Evolutionary conservation across 345 rosid genomes (phyloP).

Genomic region (Noccaea caerulescens): DNA sequence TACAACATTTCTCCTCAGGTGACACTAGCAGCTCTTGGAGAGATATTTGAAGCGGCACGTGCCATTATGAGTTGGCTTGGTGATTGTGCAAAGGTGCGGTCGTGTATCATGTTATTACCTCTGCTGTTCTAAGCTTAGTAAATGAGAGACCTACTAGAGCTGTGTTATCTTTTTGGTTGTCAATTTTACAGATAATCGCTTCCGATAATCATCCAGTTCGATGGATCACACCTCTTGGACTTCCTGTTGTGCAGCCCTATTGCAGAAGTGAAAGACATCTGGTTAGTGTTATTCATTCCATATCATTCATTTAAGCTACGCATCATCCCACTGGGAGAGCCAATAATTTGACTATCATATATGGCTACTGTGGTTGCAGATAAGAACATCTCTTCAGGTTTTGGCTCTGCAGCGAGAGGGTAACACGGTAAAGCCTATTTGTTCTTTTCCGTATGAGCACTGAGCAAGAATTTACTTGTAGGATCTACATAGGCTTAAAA

Average conservation of each 20-base stretch:
- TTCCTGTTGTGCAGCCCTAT: slow-evolving; percentile 97
- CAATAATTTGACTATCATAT: slow-evolving; percentile 7
- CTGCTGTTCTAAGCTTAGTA: background rate
- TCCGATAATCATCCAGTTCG: slow-evolving; percentile 81
- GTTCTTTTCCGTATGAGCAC: background rate
- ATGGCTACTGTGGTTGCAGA: slow-evolving; percentile 56
- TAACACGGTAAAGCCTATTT: slow-evolving; percentile 58
- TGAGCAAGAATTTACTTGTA: slow-evolving; percentile 21
- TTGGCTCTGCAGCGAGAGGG: slow-evolving; percentile 90
- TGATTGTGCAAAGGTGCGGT: slow-evolving; percentile 85
- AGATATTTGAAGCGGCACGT: slow-evolving; percentile 94
- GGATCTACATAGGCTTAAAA: background rate
- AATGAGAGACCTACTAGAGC: slow-evolving; percentile 1
- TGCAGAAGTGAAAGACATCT: slow-evolving; percentile 74
- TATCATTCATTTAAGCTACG: slow-evolving; percentile 4
- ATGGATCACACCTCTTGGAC: slow-evolving; percentile 97
- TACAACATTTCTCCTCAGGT: slow-evolving; percentile 52
- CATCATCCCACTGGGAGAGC: background rate
- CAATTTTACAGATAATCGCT: slow-evolving; percentile 67
- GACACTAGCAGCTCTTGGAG: slow-evolving; percentile 86
- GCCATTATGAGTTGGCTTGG: slow-evolving; percentile 96
- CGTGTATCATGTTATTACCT: background rate
- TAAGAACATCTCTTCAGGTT: slow-evolving; percentile 89
- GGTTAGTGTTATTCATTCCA: slow-evolving; percentile 53
- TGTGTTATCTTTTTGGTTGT: background rate